These are phyloP conservation scores for Pholiota molesta DNA, from an alignment of 768 basidiomycete genomes.

Conservation along the genomic window DNA sequence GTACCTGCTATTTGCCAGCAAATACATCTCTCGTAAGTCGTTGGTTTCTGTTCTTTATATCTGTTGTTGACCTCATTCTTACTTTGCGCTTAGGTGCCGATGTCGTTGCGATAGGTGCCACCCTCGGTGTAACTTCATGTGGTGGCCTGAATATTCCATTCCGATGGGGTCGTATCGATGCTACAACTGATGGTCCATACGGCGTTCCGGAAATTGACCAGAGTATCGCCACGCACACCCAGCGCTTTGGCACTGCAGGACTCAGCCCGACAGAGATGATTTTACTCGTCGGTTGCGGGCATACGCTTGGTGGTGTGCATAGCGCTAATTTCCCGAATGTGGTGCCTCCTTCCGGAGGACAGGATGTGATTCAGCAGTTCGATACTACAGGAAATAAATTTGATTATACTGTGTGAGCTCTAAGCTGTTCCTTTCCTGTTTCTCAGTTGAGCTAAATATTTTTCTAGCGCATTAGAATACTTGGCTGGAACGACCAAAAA, in stretches of 20 bases:
- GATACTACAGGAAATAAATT: neutral
- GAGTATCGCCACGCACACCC: conserved; percentile 25
- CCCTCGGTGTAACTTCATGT: conserved; percentile 30
- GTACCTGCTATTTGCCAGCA: neutral
- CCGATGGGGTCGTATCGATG: conserved; percentile 36
- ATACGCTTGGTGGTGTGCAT: conserved; percentile 35
- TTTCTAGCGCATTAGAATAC: neutral
- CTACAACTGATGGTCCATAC: conserved; percentile 27
- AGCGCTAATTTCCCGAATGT: conserved; percentile 28
- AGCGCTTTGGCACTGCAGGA: conserved; percentile 30
- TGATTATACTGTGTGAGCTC: neutral
- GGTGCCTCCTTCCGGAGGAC: neutral
- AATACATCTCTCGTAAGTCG: neutral
- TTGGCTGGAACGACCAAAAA: neutral
- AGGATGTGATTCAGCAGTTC: neutral
- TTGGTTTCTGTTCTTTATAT: neutral
- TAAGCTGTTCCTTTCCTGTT: neutral
- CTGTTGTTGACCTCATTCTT: neutral
- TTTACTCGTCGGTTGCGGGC: conserved; percentile 35
- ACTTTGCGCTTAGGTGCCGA: conserved; percentile 29
- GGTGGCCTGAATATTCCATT: conserved; percentile 35
- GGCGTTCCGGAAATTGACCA: conserved; percentile 35
- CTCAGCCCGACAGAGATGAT: conserved; percentile 36
- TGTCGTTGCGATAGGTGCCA: conserved; percentile 31
- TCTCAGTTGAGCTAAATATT: neutral